Base-by-base conservation (phyloP, 208 protist genomes). In the Leishmania tarentolae region DNA sequence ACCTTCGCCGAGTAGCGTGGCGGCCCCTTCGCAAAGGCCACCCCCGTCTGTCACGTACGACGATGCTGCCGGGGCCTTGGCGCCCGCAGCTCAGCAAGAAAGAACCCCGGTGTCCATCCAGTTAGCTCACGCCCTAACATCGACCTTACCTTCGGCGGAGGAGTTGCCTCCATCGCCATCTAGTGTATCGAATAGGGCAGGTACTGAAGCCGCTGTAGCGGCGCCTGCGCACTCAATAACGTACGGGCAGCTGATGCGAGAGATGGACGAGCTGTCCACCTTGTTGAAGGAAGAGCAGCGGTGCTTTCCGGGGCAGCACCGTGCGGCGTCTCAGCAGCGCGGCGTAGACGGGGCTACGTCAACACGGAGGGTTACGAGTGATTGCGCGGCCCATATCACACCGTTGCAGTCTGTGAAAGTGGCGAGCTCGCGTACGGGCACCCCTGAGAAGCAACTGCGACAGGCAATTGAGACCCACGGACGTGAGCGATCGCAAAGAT, bases 241-340 rank as follows among this genome's bases (percentile, higher is more conserved):
- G 69, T 83, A 80, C 42, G 82, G 69, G 24, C 82, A 86, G 76
- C 76, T 88, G 24, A 37, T 83, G 81, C 66, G 40, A 28, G 80
- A 82, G 35, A 80, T 82, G 81, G 79, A 88, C 47, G 69, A 75
- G 21, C 79, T 88, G 0, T 70, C 70, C 46, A 70, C 47, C 8
- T 56, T 78, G 1, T 72, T 88, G 40, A 31, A 76, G 11, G 70
- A 71, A 7, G 59, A 78, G 19, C 57, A 69, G 6, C 50, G 80
- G 59, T 68, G 79, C 21, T 61, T 46, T 4, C 42, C 3, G 28
- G 40, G 70, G 37, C 42, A 42, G 52, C 46, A 44, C 5, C 3
- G 44, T 24, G 47, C n/a, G 24, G 47, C 31, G 6, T 13, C 46
- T n/a, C 31, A 31, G 17, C 63, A 53, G 6, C 47, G 52, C 1